phyloP scores from a whole-genome alignment of 1,284 basidiomycete genomes.

The Ganoderma resinaceum region DNA sequence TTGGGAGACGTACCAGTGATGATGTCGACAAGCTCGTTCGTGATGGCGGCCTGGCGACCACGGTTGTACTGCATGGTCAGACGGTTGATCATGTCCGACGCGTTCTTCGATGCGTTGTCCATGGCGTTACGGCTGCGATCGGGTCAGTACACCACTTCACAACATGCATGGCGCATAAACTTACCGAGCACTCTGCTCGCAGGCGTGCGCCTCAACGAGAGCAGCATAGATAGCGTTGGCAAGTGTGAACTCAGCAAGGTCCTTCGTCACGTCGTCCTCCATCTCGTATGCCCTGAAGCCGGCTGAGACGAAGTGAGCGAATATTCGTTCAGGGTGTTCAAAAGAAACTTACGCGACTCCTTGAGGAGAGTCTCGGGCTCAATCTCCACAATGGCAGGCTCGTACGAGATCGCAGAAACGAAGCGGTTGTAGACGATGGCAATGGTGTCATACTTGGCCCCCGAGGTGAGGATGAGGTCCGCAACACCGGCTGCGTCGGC shows the following conservation, averaged over 20 bases:
- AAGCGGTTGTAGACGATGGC: constrained; percentile 96
- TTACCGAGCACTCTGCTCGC: constrained; percentile 89
- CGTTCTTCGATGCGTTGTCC: constrained; percentile 99
- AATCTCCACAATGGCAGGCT: constrained; percentile 80
- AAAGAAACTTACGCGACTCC: constrained; percentile 68
- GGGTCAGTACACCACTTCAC: neutral
- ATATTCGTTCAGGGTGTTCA: neutral
- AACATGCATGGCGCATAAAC: constrained; percentile 31
- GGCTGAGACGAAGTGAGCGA: constrained; percentile 50
- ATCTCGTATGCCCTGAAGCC: constrained; percentile 94
- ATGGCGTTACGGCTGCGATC: constrained; percentile 89
- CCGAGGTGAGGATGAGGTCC: constrained; percentile 89
- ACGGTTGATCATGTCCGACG: constrained; percentile 87
- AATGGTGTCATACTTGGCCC: constrained; percentile 88
- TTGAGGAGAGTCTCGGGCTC: constrained; percentile 83
- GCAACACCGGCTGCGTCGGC: constrained; percentile 94
- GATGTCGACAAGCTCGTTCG: constrained; percentile 95
- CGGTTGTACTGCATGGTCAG: constrained; percentile 97
- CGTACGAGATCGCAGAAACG: constrained; percentile 93
- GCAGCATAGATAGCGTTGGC: constrained; percentile 97
- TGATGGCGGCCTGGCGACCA: constrained; percentile 98
- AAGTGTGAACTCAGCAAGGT: constrained; percentile 94
- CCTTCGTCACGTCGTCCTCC: constrained; percentile 94
- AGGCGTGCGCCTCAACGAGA: constrained; percentile 95
- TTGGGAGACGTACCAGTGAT: constrained; percentile 75